Evolutionary conservation across 768 basidiomycete species (phyloP).

Genomic region (Tulasnella sp.): DNA sequence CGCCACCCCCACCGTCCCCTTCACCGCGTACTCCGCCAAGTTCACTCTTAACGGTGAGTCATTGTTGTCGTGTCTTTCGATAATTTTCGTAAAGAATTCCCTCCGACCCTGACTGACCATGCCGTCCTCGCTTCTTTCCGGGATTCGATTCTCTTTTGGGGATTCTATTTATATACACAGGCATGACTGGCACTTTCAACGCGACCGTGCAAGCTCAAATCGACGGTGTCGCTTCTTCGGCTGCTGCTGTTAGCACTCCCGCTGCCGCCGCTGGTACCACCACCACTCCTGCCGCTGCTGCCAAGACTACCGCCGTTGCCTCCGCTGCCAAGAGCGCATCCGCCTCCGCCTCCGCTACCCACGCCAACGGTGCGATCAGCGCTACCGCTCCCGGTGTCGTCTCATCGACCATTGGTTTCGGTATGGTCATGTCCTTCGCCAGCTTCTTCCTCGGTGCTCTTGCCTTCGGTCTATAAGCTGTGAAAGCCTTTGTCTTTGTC

Average conservation of each 20-base stretch:
- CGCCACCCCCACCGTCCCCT: conserved; percentile 30
- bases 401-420: neutral
- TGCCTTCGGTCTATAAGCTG: neutral
- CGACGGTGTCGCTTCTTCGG: conserved; percentile 21
- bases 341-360: neutral
- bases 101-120: neutral
- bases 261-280: neutral
- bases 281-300: neutral
- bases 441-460: neutral
- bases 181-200: conserved; percentile 33
- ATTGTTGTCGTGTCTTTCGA: neutral
- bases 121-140: neutral
- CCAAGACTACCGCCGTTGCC: neutral
- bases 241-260: conserved; percentile 6
- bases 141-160: neutral
- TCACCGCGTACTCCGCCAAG: conserved; percentile 32
- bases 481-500: neutral
- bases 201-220: conserved; percentile 28
- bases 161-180: conserved; percentile 22
- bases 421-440: neutral
- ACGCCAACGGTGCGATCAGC: neutral
- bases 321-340: neutral
- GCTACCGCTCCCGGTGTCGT: neutral
- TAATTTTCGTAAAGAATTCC: no score
- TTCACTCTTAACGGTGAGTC: conserved; percentile 26